A percentile compares a stretch with the other conserved stretches of the same genome.
Conservation (phyloP, 2,329 filamentous ascomycete species). For the Curvularia lunata region DNA sequence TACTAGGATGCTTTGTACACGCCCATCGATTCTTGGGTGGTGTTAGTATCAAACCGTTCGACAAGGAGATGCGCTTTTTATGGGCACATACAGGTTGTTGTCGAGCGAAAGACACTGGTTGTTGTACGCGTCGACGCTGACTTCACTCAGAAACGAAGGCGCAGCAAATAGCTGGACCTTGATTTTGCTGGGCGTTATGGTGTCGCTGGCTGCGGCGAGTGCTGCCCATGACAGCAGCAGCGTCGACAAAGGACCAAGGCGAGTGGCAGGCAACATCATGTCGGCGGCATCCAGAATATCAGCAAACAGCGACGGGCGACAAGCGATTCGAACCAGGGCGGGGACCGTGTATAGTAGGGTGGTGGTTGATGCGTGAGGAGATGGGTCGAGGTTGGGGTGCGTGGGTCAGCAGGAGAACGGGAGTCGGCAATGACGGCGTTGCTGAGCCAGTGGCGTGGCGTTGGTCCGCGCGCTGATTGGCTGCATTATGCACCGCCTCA, state of each 20-base stretch:
- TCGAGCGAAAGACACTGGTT: conserved; percentile 39
- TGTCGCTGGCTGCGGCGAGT: conserved; percentile 22
- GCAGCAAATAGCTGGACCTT: conserved; percentile 45
- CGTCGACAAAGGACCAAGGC: conserved; percentile 8
- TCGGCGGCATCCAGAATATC: conserved; percentile 12
- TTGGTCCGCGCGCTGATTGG: neutral
- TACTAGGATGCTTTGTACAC: conserved; percentile 40
- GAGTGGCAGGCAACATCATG: conserved; percentile 14
- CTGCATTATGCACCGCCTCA: neutral
- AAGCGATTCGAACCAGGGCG: neutral
- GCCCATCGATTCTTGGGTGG: conserved; percentile 42
- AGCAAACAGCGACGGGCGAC: neutral
- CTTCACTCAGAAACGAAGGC: conserved; percentile 42
- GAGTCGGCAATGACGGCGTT: conserved; percentile 1
- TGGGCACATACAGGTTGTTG: conserved; percentile 40
- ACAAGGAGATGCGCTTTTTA: neutral
- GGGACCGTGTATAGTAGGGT: neutral
- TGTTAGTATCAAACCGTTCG: conserved; percentile 2
- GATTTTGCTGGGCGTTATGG: conserved; percentile 34
- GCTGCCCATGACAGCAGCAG: conserved; percentile 11
- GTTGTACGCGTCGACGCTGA: conserved; percentile 41
- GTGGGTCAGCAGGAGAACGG: conserved; percentile 11
- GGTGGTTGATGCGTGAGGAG: neutral
- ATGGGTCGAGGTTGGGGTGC: neutral
- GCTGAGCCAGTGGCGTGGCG: neutral